Evolutionary conservation across 179 eudicot genomes (phyloP).

Genomic region (Nepenthes alata): DNA sequence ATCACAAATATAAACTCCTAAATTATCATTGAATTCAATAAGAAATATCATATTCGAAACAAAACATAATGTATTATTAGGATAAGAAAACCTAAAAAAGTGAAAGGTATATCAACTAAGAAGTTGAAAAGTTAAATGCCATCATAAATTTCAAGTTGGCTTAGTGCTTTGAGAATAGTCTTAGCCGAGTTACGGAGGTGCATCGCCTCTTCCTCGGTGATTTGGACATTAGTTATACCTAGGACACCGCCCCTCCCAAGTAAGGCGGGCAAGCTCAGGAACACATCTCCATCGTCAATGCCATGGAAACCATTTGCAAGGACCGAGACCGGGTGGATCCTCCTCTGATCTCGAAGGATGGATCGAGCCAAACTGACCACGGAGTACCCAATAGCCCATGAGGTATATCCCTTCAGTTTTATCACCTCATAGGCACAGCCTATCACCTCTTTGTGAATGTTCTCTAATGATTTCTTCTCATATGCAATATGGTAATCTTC

Average conservation of each 20-base stretch:
- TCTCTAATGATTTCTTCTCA: slow-evolving; percentile 54
- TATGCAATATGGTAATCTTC: slow-evolving; percentile 54
- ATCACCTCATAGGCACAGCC: slow-evolving; percentile 82
- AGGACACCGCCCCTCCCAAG: slow-evolving; percentile 75
- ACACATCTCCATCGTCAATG: slow-evolving; percentile 52
- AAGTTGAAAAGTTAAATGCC: no score
- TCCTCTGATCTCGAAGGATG: slow-evolving; percentile 61
- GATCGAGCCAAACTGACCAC: slow-evolving; percentile 68
- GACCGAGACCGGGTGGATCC: slow-evolving; percentile 84
- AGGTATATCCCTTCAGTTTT: slow-evolving; percentile 88
- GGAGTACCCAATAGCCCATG: slow-evolving; percentile 94
- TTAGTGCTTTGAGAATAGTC: slow-evolving; percentile 56
- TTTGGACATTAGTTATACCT: slow-evolving; percentile 61
- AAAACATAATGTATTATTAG: no score
- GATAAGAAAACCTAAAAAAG: no score
- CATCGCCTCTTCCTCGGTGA: slow-evolving; percentile 53
- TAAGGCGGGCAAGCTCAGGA: slow-evolving; percentile 83
- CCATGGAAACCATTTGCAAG: slow-evolving; percentile 73
- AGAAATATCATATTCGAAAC: no score
- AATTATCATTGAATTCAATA: no score
- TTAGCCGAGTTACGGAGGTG: slow-evolving; percentile 50
- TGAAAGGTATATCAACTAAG: no score
- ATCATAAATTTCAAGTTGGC: slow-evolving; percentile 41
- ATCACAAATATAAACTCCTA: no score
- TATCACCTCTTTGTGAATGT: slow-evolving; percentile 68